Evolutionary conservation across 257 asterid species (phyloP).

Genomic region (Solanum raphanifolium): DNA sequence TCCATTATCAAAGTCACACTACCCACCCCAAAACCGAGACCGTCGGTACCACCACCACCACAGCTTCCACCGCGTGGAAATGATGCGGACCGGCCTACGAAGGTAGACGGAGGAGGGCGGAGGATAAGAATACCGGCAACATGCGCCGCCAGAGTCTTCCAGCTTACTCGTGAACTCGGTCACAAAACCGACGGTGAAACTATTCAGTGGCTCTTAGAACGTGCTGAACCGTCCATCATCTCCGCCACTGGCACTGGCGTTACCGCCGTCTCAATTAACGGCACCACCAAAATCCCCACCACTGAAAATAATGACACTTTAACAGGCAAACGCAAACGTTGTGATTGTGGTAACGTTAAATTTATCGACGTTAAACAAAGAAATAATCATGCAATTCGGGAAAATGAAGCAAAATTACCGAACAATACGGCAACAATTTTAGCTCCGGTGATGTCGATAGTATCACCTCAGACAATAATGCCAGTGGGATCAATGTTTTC

Average conservation of each 20-base stretch:
- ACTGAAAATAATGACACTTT: not conserved
- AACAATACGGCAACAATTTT: constrained; percentile 6
- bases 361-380: not conserved
- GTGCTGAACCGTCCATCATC: constrained; percentile 57
- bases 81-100: constrained; percentile 34
- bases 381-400: not conserved
- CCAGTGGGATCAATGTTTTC: constrained; percentile 33
- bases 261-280: constrained; percentile 26
- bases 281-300: constrained; percentile 48
- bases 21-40: constrained; percentile 8
- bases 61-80: not conserved
- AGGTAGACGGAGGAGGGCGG: constrained; percentile 69
- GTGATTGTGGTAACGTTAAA: not conserved
- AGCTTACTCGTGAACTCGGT: constrained; percentile 68
- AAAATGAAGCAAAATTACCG: not conserved
- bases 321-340: constrained; percentile 26
- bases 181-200: constrained; percentile 81
- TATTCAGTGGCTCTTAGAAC: constrained; percentile 62
- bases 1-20: not conserved
- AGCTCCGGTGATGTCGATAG: constrained; percentile 51
- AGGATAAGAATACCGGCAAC: constrained; percentile 70
- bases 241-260: constrained; percentile 6
- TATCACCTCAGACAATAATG: constrained; percentile 14
- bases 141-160: constrained; percentile 73
- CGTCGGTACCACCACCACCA: not conserved